phyloP scores from a whole-genome alignment of 495 filamentous ascomycete species.

The Coniosporium apollinis region DNA sequence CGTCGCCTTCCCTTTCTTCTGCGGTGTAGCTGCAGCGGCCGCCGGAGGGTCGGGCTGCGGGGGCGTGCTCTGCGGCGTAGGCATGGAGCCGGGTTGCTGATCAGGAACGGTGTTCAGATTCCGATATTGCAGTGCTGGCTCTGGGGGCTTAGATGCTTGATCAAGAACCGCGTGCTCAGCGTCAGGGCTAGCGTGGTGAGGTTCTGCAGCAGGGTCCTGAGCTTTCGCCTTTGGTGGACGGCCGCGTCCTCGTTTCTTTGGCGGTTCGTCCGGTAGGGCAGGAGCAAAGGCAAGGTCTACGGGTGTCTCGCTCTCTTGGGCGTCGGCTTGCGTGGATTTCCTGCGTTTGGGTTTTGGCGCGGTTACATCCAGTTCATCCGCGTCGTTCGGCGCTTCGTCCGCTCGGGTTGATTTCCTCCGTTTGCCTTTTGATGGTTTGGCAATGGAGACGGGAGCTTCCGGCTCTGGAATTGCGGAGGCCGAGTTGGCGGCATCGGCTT shows the following conservation, averaged over 20 bases:
- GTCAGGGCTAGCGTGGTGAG: neutral
- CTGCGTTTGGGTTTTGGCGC: conserved; percentile 1
- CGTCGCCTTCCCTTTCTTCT: neutral
- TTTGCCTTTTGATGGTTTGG: neutral
- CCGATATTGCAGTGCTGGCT: neutral
- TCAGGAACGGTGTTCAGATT: neutral
- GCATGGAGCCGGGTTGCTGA: neutral
- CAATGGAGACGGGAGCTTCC: neutral
- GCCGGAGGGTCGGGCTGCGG: conserved; percentile 1
- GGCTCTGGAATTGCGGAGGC: neutral
- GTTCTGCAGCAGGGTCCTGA: neutral
- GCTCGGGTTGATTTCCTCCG: neutral
- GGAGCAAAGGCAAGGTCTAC: neutral
- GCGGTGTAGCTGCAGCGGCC: conserved; percentile 2
- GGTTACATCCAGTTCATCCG: neutral
- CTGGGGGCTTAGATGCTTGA: neutral
- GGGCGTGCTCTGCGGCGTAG: conserved; percentile 3
- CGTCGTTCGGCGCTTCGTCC: neutral
- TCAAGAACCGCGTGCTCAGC: neutral
- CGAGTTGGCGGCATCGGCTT: neutral
- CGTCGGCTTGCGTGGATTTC: neutral
- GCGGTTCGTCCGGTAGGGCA: neutral
- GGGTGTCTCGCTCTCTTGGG: neutral
- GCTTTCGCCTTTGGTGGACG: conserved; percentile 4
- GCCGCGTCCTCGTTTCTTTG: conserved; percentile 10